Percentiles rank a stretch among this genome's conserved stretches.
These are phyloP conservation scores for Gaeumannomyces sp. DNA, from an alignment of 2,329 filamentous ascomycete genomes.

Conservation along the genomic window DNA sequence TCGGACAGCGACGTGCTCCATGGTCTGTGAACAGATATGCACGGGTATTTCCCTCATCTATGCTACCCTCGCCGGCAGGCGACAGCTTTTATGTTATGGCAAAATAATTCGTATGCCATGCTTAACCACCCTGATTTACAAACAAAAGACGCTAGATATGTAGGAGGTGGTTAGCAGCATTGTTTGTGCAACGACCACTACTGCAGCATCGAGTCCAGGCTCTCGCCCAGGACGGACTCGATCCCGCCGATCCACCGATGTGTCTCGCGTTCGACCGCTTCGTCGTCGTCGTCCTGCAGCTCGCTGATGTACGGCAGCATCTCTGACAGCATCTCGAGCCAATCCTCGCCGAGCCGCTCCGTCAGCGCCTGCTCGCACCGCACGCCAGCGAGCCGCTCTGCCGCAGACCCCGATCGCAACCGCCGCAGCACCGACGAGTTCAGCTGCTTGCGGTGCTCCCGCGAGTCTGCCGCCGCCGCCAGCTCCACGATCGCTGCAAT, in stretches of 20 bases:
- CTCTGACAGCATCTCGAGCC: conserved; percentile 84
- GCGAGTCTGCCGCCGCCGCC: conserved; percentile 65
- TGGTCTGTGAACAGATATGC: background rate
- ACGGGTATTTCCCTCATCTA: background rate
- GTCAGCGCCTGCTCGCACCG: conserved; percentile 76
- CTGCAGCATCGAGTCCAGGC: conserved; percentile 85
- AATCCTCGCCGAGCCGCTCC: conserved; percentile 80
- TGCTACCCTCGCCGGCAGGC: no score
- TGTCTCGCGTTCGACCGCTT: conserved; percentile 84
- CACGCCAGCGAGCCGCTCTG: conserved; percentile 74
- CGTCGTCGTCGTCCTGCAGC: conserved; percentile 92
- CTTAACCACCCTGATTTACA: background rate
- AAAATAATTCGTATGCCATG: background rate
- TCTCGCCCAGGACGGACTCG: conserved; percentile 84
- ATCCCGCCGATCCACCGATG: conserved; percentile 86
- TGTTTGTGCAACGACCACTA: conserved; percentile 40
- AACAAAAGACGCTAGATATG: background rate
- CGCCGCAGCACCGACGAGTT: conserved; percentile 73
- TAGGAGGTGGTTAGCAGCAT: conserved; percentile 12
- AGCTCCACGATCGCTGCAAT: conserved; percentile 75
- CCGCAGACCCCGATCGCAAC: conserved; percentile 65
- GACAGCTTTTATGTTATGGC: background rate
- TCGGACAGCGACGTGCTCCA: background rate
- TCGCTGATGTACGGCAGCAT: conserved; percentile 97
- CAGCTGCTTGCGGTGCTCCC: conserved; percentile 85